A percentile compares a stretch with the other conserved stretches of the same genome.
Conservation (phyloP, 192 early-diverging fungal species). For the Coemansia sp. region DNA sequence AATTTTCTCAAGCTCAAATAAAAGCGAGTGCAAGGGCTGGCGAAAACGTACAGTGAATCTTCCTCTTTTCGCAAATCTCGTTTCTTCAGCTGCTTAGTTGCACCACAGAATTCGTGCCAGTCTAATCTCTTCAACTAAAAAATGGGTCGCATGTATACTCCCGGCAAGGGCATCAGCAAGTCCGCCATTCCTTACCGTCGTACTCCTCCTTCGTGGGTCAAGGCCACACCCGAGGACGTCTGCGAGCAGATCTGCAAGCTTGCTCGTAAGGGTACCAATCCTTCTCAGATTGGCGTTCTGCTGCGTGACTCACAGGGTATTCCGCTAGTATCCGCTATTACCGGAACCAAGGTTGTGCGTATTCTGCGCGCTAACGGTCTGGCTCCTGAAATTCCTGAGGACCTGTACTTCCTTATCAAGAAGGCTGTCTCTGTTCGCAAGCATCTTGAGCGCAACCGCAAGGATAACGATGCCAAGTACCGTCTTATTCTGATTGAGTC, state of each 20-base stretch:
- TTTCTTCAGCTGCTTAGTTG: conserved; percentile 4
- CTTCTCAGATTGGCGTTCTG: conserved; percentile 97
- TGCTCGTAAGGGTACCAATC: conserved; percentile 98
- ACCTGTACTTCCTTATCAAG: conserved; percentile 99
- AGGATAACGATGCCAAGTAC: conserved; percentile 99
- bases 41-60: neutral
- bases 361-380: conserved; percentile 97
- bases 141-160: conserved; percentile 95
- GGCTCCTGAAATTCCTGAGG: conserved; percentile 95
- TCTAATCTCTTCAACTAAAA: conserved; percentile 35
- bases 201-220: conserved; percentile 95
- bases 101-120: conserved; percentile 8
- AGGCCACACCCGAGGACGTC: conserved; percentile 96
- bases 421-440: conserved; percentile 99
- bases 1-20: neutral
- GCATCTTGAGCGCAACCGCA: conserved; percentile 98
- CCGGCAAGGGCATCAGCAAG: conserved; percentile 92
- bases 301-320: conserved; percentile 98
- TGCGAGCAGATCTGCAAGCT: conserved; percentile 98
- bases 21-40: neutral
- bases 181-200: conserved; percentile 78
- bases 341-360: conserved; percentile 99
- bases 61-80: conserved; percentile 4
- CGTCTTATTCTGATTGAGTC: conserved; percentile 97
- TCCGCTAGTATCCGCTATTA: conserved; percentile 93